Conservation (phyloP, 2,329 filamentous ascomycete species). For the Pseudonectria buxi region DNA sequence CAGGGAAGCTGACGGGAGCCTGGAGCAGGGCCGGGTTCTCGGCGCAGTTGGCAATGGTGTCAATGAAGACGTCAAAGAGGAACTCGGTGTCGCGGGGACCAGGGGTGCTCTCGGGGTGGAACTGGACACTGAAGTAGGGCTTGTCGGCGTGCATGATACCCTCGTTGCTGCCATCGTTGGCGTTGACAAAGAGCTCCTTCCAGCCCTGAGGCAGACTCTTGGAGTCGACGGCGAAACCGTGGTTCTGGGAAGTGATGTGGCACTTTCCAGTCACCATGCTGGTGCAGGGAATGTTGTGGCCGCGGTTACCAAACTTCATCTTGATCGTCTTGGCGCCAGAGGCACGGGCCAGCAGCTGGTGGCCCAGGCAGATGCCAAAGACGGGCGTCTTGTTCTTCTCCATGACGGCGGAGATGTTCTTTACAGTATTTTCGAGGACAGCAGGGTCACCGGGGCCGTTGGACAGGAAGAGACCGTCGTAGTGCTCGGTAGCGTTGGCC, state of each 20-base stretch:
- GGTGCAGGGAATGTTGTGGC: conserved; percentile 97
- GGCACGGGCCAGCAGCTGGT: conserved; percentile 85
- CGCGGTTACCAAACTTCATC: conserved; percentile 99
- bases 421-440: conserved; percentile 70
- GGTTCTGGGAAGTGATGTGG: conserved; percentile 98
- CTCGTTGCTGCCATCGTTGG: conserved; percentile 97
- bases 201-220: conserved; percentile 68
- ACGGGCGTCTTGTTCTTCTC: conserved; percentile 76
- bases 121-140: conserved; percentile 99
- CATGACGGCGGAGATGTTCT: conserved; percentile 70
- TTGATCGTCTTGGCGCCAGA: conserved; percentile 81
- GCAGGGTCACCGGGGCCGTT: conserved; percentile 96
- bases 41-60: conserved; percentile 69
- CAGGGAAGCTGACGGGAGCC: conserved; percentile 77
- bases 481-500: conserved; percentile 69
- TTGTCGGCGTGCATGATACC: conserved; percentile 81
- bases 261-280: conserved; percentile 93
- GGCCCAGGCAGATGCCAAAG: conserved; percentile 93
- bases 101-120: conserved; percentile 95
- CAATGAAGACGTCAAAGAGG: conserved; percentile 93
- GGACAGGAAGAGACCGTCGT: conserved; percentile 95
- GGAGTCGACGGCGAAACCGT: conserved; percentile 89
- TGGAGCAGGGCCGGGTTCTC: conserved; percentile 59
- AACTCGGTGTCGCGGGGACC: conserved; percentile 94
- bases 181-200: conserved; percentile 95